Conservation (phyloP, 2,329 filamentous ascomycete genomes). For the Fusarium hainanense region DNA sequence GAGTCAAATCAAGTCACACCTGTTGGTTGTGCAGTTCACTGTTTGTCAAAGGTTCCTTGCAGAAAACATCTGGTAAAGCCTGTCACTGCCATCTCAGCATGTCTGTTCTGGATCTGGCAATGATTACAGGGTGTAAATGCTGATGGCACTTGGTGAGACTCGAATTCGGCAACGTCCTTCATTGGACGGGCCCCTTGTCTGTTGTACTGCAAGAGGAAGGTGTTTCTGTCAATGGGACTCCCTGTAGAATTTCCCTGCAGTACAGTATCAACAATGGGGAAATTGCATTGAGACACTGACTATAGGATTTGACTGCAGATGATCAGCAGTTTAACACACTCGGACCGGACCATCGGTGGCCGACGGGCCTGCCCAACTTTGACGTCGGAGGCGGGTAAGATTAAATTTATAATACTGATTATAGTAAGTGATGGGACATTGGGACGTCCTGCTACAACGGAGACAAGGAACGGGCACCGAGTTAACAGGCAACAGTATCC, state of each 20-base stretch:
- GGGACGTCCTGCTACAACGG: background rate
- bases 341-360: background rate
- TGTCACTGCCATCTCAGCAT: background rate
- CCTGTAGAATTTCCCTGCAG: background rate
- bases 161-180: background rate
- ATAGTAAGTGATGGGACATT: background rate
- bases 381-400: background rate
- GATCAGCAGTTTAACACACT: background rate
- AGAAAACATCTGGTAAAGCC: background rate
- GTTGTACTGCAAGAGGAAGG: background rate
- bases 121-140: conserved; percentile 1
- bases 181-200: background rate
- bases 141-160: background rate
- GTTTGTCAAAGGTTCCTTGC: background rate
- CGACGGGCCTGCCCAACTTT: background rate
- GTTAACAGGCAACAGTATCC: background rate
- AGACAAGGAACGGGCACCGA: background rate
- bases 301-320: background rate
- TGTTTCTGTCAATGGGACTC: background rate
- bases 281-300: background rate
- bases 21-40: background rate
- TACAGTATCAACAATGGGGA: background rate
- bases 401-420: background rate
- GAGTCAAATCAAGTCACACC: background rate
- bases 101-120: background rate